Base-by-base conservation (phyloP, 768 basidiomycete species). In the Termitomyces sp. region DNA sequence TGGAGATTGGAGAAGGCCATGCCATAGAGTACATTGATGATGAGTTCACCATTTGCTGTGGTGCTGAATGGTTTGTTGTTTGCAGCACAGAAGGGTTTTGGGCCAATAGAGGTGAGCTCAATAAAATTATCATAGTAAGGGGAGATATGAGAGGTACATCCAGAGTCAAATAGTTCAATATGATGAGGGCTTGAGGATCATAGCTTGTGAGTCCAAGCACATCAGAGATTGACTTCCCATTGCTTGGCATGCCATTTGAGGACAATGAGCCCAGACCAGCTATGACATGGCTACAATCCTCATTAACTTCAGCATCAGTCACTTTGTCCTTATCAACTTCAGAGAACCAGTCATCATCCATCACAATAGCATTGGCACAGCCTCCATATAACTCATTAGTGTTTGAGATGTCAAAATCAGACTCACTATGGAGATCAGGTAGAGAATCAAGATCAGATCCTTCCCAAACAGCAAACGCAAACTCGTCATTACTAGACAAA, bases 1-100 rank as follows among this genome's bases (percentile, higher is more conserved):
- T 60, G 58, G 2, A 77, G 56, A 15, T 69, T 62, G 10, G 66
- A 66, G 31, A 31, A 5, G 5, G 12, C 9, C 45, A 55, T 14
- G 43, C 74, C 74, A 65, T 76, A 70, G 11, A 74, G 75, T 50
- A 78, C 20, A 20, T 20, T 20, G 20, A 20, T 20, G 20, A 20
- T 20, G 20, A 20, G 20, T 20, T 20, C 20, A 20, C 20, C 20
- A 20, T 20, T 20, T 20, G 20, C 20, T 20, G 20, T 20, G 20
- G 20, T 20, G 20, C 20, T 20, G 20, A 20, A 20, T 20, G 20
- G 20, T 20, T 20, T 20, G 20, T 20, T 20, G 20, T 20, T 20
- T 20, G 20, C 20, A 20, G 20, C 20, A 20, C 20, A 20, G 20
- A 20, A 20, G 20, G 20, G 20, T 20, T 20, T 20, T 20, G 20